Evolutionary conservation across 305 asterid genomes (phyloP).

Genomic region (Plantago lanceolata): DNA sequence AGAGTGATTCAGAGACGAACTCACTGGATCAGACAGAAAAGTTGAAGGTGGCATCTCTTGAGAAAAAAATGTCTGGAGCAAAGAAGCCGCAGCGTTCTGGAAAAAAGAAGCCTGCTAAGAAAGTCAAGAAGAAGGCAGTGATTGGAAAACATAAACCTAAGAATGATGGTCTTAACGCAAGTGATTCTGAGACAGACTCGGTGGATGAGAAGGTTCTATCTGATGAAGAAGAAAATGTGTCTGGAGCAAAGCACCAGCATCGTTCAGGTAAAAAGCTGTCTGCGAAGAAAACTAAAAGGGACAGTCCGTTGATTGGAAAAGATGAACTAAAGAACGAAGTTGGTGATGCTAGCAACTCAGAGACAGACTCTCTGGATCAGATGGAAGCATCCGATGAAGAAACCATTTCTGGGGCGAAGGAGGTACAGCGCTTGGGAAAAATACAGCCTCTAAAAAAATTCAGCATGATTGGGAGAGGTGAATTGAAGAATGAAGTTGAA

Average conservation of each 20-base stretch:
- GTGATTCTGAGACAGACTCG: conserved; percentile 51
- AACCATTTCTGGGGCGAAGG: conserved; percentile 43
- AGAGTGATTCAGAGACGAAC: conserved; percentile 33
- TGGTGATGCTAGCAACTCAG: conserved; percentile 47
- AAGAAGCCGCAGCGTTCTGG: conserved; percentile 23
- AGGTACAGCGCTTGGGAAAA: conserved; percentile 34
- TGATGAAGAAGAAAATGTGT: conserved; percentile 45
- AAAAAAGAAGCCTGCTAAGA: conserved; percentile 38
- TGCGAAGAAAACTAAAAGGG: conserved; percentile 36
- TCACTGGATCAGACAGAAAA: conserved; percentile 41
- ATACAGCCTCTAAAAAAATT: conserved; percentile 36
- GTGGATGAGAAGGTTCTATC: conserved; percentile 33
- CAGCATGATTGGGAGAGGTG: conserved; percentile 37
- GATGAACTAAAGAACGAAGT: conserved; percentile 37
- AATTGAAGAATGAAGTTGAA: conserved; percentile 37
- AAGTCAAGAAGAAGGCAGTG: conserved; percentile 35
- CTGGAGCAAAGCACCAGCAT: conserved; percentile 42
- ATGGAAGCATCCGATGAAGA: conserved; percentile 45
- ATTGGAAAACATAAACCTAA: conserved; percentile 33
- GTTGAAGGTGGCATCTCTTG: conserved; percentile 38
- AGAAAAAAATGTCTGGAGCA: conserved; percentile 5
- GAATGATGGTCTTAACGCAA: conserved; percentile 34
- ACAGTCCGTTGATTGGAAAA: conserved; percentile 35
- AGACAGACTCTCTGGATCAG: conserved; percentile 40
- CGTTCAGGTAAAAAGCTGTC: conserved; percentile 37